Evolutionary conservation across 495 filamentous ascomycete genomes (phyloP), one percentile per base, ranked within the genome.

Genomic region (Aspergillus baeticus): DNA sequence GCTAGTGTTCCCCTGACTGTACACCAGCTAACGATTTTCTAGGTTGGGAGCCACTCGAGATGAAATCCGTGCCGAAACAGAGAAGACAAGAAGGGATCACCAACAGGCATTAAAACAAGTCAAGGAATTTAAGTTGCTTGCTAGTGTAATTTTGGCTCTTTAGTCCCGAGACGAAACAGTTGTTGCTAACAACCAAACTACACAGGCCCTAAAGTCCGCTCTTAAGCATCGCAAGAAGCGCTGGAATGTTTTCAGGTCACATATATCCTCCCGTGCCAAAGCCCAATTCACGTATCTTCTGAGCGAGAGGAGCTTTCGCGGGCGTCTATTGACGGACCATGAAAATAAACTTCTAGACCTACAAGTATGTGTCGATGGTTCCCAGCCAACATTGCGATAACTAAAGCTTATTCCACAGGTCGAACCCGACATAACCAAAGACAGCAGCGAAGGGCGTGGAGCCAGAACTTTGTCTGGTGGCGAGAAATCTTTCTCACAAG

Each of bases 401-500:
- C 35, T 41, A 22, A 52, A 29, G 42, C n/a, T 33, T 43, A n/a
- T 53, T 41, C 47, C 29, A 8, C 44, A 85, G 81, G 81, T 88
- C 48, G 82, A 88, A 62, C 95, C 90, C 33, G 95, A 96, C 69
- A 87, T 85, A 67, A 92, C 85, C 10, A 79, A 73, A 58, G 83
- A 79, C 54, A 83, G 79, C 42, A 83, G 79, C 44, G 75, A 77
- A 29, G 93, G 87, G 18, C 83, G 93, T 31, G 86, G 87, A 59
- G 91, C 94, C 41, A 96, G 89, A 73, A 96, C 93, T 4, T 77
- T 99, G 8, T 96, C 90, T 6, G 94, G 94, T 43, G 94, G 94
- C 36, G 94, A 99, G 71, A 98, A 97, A 67, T 96, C 91, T 0
- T 99, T 98, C 74, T 95, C 92, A 1, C 94, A 92, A 11, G 93